Evolutionary conservation across 495 filamentous ascomycete species (phyloP).

Genomic region (Neurospora sp.): DNA sequence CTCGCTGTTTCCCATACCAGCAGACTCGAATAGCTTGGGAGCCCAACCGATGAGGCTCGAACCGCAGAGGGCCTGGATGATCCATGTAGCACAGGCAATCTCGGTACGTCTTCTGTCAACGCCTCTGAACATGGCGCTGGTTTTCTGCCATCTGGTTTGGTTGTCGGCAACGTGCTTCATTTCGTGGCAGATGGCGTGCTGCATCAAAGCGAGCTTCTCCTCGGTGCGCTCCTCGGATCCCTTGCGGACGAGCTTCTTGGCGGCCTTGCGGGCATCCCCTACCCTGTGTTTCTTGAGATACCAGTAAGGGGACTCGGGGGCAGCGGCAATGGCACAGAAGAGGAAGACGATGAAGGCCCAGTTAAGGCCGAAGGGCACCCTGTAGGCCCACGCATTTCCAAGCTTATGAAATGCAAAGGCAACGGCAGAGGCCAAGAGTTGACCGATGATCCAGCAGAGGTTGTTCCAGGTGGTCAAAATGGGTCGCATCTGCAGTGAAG

Average conservation of each 20-base stretch:
- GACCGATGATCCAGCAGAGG: conserved; percentile 60
- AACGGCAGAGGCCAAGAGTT: conserved; percentile 52
- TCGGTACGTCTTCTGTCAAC: conserved; percentile 59
- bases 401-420: conserved; percentile 41
- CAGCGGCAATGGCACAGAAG: conserved; percentile 49
- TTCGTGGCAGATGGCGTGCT: conserved; percentile 54
- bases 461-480: conserved; percentile 61
- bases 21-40: conserved; percentile 59
- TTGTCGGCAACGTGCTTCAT: conserved; percentile 27
- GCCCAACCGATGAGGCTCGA: conserved; percentile 60
- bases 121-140: conserved; percentile 54
- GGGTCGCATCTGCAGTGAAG: conserved; percentile 42
- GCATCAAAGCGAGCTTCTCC: conserved; percentile 59
- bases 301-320: conserved; percentile 75
- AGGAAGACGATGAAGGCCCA: conserved; percentile 61
- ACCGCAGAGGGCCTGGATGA: conserved; percentile 61
- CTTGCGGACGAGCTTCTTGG: conserved; percentile 44
- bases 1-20: conserved; percentile 42
- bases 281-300: conserved; percentile 49
- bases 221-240: conserved; percentile 42
- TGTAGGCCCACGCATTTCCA: conserved; percentile 48
- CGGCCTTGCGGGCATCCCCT: conserved; percentile 33
- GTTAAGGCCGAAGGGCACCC: conserved; percentile 52
- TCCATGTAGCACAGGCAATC: conserved; percentile 57
- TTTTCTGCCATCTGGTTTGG: conserved; percentile 14